These are phyloP conservation scores for Russula griseocarnosa DNA, from an alignment of 768 basidiomycete genomes.

Conservation along the genomic window DNA sequence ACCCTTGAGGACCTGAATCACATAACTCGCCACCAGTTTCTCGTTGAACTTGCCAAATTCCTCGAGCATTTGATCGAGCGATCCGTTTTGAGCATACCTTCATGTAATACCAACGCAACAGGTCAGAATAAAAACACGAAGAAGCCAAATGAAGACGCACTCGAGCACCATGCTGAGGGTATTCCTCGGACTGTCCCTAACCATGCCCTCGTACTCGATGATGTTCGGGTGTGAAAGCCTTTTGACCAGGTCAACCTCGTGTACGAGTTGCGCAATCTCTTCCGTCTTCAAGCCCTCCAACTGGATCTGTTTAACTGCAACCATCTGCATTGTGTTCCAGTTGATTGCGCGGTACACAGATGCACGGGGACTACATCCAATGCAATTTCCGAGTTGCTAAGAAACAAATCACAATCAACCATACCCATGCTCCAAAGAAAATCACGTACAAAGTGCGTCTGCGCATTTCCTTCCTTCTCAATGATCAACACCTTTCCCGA, in stretches of 20 bases:
- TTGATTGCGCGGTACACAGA: neutral
- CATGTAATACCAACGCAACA: neutral
- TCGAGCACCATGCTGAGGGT: slow-evolving; percentile 1
- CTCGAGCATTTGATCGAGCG: neutral
- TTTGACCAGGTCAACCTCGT: neutral
- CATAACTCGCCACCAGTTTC: neutral
- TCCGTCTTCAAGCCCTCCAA: neutral
- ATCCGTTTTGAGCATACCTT: neutral
- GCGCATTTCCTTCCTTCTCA: neutral
- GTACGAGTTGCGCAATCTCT: neutral
- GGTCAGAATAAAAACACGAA: neutral
- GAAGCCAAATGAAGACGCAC: neutral
- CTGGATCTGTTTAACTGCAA: neutral
- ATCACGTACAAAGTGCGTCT: neutral
- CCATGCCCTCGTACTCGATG: neutral
- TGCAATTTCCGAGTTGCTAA: neutral
- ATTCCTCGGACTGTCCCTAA: neutral
- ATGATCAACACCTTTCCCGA: neutral
- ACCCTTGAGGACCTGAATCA: neutral
- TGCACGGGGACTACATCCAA: neutral
- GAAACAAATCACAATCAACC: neutral
- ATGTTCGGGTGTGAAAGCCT: neutral
- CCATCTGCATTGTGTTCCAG: neutral
- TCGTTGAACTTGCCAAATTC: neutral
- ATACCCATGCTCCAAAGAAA: neutral